phyloP scores from a whole-genome alignment of 139 green algal genomes.

The Haematococcus lacustris region DNA sequence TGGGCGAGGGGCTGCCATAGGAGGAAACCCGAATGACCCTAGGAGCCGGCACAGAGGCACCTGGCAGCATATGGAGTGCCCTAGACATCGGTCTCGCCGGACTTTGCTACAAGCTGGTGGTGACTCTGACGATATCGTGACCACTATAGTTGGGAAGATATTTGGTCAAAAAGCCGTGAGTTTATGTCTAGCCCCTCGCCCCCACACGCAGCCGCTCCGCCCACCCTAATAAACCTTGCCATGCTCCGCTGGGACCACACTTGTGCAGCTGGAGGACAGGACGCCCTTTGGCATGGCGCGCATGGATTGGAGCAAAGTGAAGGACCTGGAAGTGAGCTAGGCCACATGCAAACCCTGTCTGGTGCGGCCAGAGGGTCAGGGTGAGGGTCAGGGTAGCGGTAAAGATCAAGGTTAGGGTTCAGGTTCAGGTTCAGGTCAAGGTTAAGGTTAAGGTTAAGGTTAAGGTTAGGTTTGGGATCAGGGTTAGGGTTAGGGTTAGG shows the following conservation, averaged over 20 bases:
- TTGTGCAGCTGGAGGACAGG: slow-evolving; percentile 8
- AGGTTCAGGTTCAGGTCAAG: no score
- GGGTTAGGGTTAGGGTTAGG: no score
- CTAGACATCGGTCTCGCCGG: no score
- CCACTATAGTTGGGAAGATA: slow-evolving; percentile 18
- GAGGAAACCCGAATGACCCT: no score
- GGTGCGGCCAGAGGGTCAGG: not conserved
- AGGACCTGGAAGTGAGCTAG: slow-evolving; percentile 31
- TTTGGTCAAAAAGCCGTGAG: slow-evolving; percentile 21
- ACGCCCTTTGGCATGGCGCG: slow-evolving; percentile 23
- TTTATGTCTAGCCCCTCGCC: not conserved
- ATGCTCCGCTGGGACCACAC: slow-evolving; percentile 1
- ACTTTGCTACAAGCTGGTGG: no score
- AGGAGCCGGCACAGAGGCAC: no score
- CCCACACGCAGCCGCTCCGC: slow-evolving; percentile 6
- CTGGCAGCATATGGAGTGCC: no score
- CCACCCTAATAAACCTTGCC: slow-evolving; percentile 1
- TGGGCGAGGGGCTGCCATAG: no score
- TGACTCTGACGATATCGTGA: slow-evolving; percentile 15
- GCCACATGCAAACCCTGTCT: no score
- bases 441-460: no score
- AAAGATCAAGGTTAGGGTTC: no score
- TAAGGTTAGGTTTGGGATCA: no score
- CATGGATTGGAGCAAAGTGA: slow-evolving; percentile 26
- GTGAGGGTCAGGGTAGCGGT: not conserved